Base-by-base conservation (phyloP, 2,329 filamentous ascomycete genomes). In the Colletotrichum eremochloae region DNA sequence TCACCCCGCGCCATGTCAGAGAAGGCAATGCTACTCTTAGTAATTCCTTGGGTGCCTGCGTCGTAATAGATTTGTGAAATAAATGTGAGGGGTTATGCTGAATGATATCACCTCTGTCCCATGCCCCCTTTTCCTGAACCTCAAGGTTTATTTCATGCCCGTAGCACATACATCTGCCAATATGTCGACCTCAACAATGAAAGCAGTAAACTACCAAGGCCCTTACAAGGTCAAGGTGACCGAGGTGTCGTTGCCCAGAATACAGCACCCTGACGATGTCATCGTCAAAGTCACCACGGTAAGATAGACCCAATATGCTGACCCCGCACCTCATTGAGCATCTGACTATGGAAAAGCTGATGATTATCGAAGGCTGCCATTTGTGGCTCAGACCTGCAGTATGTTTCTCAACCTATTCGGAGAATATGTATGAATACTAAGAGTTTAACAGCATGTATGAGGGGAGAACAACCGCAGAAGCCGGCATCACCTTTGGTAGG, bases 261-360 rank as follows among this genome's bases (percentile, higher is more conserved):
- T 93, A 31, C 82, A 91, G 77, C 90, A 91, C 79, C 89, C 90
- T 2, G 89, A 92, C 80, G 90, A 92, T 81, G 85, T 86, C 44
- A 89, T 91, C 71, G 87, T 92, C 79, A 91, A 90, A 76, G 88
- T 92, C 46, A 91, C 90, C 0, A 92, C 89, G 8, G 87, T 89
- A 63, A 83, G 87, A 61, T 36, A 65, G 63, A 15, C 29, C 61
- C 44, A 31, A 29, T 38, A 4, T 58, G 42, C 20, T 24, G 14
- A 44, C 61, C 29, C 44, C 11, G 38, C 29, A n/a, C n/a, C 6
- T 9, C 20, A 9, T 33, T 15, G 1, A 48, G 18, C 29, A 5
- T 31, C 31, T 40, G 42, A 42, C 8, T 12, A 33, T 31, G 8
- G 7, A 20, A n/a, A 31, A 18, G 38, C 70, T 72, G 24, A 70